A percentile compares a stretch with the other conserved stretches of the same genome.
Evolutionary conservation across 345 rosid genomes (phyloP).

Genomic region (Citrus reticulata): DNA sequence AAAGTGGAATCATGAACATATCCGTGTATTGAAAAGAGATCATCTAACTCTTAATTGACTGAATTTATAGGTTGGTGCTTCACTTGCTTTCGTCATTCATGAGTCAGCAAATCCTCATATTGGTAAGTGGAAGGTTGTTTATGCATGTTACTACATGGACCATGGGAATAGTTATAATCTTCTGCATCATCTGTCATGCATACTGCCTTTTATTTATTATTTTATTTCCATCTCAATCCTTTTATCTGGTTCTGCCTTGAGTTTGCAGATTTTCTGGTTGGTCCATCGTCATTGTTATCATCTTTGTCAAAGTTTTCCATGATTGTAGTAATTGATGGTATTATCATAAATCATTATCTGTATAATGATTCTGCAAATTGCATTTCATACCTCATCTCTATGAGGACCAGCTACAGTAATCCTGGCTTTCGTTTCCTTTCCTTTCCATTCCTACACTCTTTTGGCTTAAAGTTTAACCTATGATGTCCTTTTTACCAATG

Average conservation of each 20-base stretch:
- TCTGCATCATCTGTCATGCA: neutral
- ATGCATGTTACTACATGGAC: neutral
- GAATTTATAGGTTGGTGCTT: slow-evolving; percentile 73
- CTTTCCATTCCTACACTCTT: neutral
- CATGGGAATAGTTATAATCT: neutral
- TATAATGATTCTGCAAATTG: neutral
- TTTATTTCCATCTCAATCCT: neutral
- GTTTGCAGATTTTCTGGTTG: neutral
- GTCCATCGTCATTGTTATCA: neutral
- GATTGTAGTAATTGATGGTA: neutral
- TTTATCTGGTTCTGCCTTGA: neutral
- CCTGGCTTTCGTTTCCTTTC: neutral
- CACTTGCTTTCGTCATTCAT: slow-evolving; percentile 96
- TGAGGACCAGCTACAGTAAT: neutral
- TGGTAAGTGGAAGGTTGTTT: slow-evolving; percentile 45
- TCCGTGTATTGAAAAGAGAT: neutral
- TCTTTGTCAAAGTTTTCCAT: neutral
- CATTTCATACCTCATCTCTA: neutral
- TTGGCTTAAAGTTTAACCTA: neutral
- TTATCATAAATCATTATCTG: neutral
- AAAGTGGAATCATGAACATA: neutral
- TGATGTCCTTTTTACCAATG: neutral
- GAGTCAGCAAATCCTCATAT: slow-evolving; percentile 99
- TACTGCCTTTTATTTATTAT: neutral
- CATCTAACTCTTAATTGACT: slow-evolving; percentile 14